phyloP scores from a whole-genome alignment of 2,329 filamentous ascomycete species.

The Pseudopyricularia cyperi region DNA sequence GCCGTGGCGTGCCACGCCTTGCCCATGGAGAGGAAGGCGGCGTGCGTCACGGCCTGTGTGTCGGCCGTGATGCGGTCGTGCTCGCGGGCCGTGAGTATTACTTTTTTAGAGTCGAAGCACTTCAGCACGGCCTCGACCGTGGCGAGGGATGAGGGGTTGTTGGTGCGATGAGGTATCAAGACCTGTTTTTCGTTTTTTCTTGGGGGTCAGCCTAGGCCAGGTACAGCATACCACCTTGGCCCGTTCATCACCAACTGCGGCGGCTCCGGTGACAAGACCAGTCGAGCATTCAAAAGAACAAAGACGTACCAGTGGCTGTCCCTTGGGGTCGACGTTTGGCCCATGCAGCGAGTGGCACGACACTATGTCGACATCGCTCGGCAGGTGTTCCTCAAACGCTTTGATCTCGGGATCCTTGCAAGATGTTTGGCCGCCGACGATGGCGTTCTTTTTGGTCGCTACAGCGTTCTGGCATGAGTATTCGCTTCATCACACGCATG shows the following conservation, averaged over 20 bases:
- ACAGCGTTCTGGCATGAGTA: slow-evolving; percentile 10
- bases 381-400: slow-evolving; percentile 83
- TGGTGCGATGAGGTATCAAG: slow-evolving; percentile 84
- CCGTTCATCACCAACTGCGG: too few species aligned
- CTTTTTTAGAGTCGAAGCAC: slow-evolving; percentile 74
- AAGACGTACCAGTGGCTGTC: slow-evolving; percentile 66
- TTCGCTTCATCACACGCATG: neutral
- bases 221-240: too few species aligned
- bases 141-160: slow-evolving; percentile 51
- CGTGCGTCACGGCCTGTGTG: slow-evolving; percentile 95
- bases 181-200: slow-evolving; percentile 34
- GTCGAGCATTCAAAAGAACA: slow-evolving; percentile 1
- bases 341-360: slow-evolving; percentile 96
- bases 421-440: slow-evolving; percentile 94
- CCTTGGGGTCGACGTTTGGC: slow-evolving; percentile 73
- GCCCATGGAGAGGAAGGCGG: slow-evolving; percentile 93
- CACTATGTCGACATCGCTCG: slow-evolving; percentile 79
- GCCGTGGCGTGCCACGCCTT: slow-evolving; percentile 92
- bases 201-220: neutral
- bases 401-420: slow-evolving; percentile 95
- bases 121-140: slow-evolving; percentile 73
- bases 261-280: neutral
- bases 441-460: slow-evolving; percentile 91
- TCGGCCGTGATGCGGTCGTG: slow-evolving; percentile 97
- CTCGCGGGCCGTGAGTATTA: slow-evolving; percentile 73